Evolutionary conservation across 345 rosid species (phyloP).

Genomic region (Brassica nigra): DNA sequence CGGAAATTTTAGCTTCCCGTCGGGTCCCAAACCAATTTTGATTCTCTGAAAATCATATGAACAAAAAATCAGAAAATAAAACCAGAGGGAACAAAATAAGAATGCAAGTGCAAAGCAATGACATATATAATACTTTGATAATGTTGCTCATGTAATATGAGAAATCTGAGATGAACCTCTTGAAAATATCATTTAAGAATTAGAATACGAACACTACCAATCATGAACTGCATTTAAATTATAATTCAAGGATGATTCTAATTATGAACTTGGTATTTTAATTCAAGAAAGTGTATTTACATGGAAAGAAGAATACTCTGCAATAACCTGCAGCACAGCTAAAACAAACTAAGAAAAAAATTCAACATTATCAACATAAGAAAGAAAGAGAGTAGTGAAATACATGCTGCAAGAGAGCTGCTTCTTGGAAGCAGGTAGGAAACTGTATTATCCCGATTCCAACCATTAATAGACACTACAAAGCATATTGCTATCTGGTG

Average conservation of each 20-base stretch:
- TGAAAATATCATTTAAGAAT: background rate
- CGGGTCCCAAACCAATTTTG: constrained; percentile 83
- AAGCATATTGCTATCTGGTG: constrained; percentile 62
- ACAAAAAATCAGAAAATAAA: constrained; percentile 8
- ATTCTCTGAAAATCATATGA: constrained; percentile 59
- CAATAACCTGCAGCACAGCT: background rate
- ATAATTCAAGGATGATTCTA: background rate
- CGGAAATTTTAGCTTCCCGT: constrained; percentile 56
- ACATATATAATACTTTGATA: background rate
- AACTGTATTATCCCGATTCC: constrained; percentile 54
- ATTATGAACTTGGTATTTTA: background rate
- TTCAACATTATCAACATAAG: background rate
- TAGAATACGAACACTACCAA: background rate
- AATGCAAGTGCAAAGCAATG: background rate
- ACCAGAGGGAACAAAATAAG: constrained; percentile 2
- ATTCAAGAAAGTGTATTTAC: background rate
- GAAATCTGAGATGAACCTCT: background rate
- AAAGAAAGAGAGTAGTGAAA: background rate
- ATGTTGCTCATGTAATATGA: background rate
- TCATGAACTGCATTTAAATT: background rate
- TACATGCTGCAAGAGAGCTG: constrained; percentile 68
- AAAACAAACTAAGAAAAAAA: background rate
- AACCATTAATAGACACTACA: constrained; percentile 58
- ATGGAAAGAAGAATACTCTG: background rate
- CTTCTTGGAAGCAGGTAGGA: constrained; percentile 74